Base-by-base conservation (phyloP, 306 rosid genomes). In the Begonia peltatifolia region DNA sequence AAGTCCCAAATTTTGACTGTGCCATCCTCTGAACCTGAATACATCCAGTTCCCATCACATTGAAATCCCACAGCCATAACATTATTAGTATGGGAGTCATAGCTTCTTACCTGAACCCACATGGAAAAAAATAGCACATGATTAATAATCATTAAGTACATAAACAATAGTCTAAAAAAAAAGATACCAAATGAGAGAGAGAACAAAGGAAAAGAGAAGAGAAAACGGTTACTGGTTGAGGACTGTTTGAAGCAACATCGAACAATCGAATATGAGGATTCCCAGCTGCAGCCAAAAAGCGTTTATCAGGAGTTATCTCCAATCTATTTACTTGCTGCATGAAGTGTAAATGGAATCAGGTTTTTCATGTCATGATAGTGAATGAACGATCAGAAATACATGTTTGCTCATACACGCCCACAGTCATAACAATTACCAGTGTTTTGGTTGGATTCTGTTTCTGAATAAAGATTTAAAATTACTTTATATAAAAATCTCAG, bases 1-100 rank as follows among this genome's bases (percentile, higher is more conserved):
- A 87, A 78, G 72, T 90, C 99, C 99, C 99, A 90, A 58, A 90
- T 90, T 75, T 90, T 90, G 66, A 90, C 99, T 0, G 99, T 86
- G 69, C 99, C 99, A 50, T 90, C 99, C 79, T 90, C 99, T 3
- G 99, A 90, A 64, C 99, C 99, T 41, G 99, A 90, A 73, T 90
- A 90, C 99, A 86, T 90, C 99, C 99, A 90, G 71, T 90, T 90
- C 56, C 99, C 99, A 77, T 90, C 99, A 60, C 99, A 90, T 61
- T 90, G 99, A 70, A 90, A 90, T 62, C 99, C 99, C 68, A 90
- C 94, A 2, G 99, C 90, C 99, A 86, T 86, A 47, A 90, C 99
- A 68, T 90, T 90, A 65, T 73, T 83, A 43, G 92, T 90, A 74
- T 90, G 97, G 11, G 93, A 83, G 68, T 90, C 97, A 74, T 85